Base-by-base conservation (phyloP, 2,329 filamentous ascomycete genomes). In the Nemania abortiva region DNA sequence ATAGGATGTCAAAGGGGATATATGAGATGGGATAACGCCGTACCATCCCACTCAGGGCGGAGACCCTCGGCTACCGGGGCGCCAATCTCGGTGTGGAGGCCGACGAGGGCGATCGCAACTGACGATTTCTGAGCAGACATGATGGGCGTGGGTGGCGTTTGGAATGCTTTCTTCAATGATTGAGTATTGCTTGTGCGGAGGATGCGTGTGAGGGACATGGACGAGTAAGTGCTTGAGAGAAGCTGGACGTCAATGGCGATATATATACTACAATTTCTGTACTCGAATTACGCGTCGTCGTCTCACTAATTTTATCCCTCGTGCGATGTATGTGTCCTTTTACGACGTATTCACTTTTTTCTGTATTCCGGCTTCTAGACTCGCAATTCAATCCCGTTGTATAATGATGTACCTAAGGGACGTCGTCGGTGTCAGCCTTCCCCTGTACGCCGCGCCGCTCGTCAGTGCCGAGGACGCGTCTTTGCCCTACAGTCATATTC, bases 41-140 rank as follows among this genome's bases (percentile, higher is more conserved):
- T 64, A 72, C 72, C 42, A 6, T 74, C 72, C 29, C 58, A 74
- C 1, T 74, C 69, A 6, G 70, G 70, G 22, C 59, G 64, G 4
- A 74, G 66, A 9, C 47, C 56, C 22, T 68, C 57, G 53, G 70
- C 31, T 39, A 74, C 63, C 0, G 67, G 54, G 3, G 10, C 22
- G 15, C 70, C 72, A 15, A 74, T 69, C 55, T 67, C 66, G 55
- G 63, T 58, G 67, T 63, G 54, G 31, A 70, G 61, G 58, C 72
- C 72, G 60, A 74, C 54, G 11, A 74, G 53, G 5, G 65, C 69
- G 47, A 72, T 60, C 15, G 72, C 61, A 10, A 74, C 45, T 6
- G 72, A 63, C 49, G 61, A 11, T 15, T 7, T 60, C 11, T 34
- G 18, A 7, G 68, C 18, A 3, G 71, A 59, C 66, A 71, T 71